Evolutionary conservation across 108 stramenopile genomes (phyloP).

Genomic region (Fragilaria radians): DNA sequence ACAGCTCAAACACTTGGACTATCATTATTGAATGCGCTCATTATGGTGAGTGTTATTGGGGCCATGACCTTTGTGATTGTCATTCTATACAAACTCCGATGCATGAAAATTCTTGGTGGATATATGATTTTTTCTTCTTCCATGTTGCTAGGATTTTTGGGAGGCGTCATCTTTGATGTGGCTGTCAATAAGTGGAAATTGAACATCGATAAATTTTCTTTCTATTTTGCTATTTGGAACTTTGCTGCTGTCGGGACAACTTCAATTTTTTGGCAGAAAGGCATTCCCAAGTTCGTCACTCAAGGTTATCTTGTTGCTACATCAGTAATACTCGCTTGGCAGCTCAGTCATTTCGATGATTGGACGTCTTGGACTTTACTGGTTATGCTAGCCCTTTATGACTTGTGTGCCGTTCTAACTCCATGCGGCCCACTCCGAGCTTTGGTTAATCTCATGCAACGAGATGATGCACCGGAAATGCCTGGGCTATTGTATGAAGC

Average conservation of each 20-base stretch:
- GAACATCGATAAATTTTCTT: slow-evolving; percentile 75
- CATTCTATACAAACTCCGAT: slow-evolving; percentile 81
- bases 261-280: slow-evolving; percentile 90
- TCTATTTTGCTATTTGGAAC: slow-evolving; percentile 82
- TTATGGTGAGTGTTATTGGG: slow-evolving; percentile 83
- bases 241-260: slow-evolving; percentile 87
- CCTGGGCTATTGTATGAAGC: slow-evolving; percentile 98
- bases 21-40: slow-evolving; percentile 82
- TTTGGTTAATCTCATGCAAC: slow-evolving; percentile 80
- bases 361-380: slow-evolving; percentile 96
- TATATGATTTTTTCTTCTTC: slow-evolving; percentile 83
- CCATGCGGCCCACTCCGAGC: slow-evolving; percentile 94
- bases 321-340: slow-evolving; percentile 93
- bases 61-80: slow-evolving; percentile 90
- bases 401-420: slow-evolving; percentile 91
- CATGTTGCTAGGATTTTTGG: slow-evolving; percentile 82
- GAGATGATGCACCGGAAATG: slow-evolving; percentile 79
- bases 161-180: slow-evolving; percentile 53
- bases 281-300: slow-evolving; percentile 77
- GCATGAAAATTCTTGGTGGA: slow-evolving; percentile 79
- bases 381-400: slow-evolving; percentile 92
- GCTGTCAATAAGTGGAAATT: slow-evolving; percentile 73
- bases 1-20: slow-evolving; percentile 52
- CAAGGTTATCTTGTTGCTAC: slow-evolving; percentile 88
- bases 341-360: slow-evolving; percentile 83